A percentile compares a stretch with the other conserved stretches of the same genome.
Conservation (phyloP, 352 stramenopile genomes). For the Halophytophthora batemanensis region DNA sequence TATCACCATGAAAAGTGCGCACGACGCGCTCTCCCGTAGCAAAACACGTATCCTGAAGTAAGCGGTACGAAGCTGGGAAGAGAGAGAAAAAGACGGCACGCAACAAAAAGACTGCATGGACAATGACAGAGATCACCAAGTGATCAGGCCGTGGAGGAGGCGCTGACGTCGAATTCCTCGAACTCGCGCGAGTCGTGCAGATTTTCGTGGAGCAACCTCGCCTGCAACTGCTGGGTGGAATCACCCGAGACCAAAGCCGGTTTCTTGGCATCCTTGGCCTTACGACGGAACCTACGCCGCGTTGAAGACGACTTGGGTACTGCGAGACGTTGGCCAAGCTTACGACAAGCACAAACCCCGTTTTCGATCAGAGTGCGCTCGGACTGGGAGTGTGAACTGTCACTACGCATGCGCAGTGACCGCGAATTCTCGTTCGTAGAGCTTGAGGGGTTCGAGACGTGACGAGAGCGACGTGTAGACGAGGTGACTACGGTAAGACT, state of each 20-base stretch:
- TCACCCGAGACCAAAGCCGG: slow-evolving; percentile 17
- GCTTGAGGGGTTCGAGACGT: slow-evolving; percentile 32
- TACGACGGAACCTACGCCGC: slow-evolving; percentile 35
- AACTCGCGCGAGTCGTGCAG: slow-evolving; percentile 38
- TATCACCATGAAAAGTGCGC: too few relatives aligned
- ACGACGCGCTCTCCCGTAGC: not conserved
- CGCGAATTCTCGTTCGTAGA: slow-evolving; percentile 34
- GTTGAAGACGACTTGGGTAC: slow-evolving; percentile 28
- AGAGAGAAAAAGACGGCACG: not conserved
- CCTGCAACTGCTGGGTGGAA: slow-evolving; percentile 30
- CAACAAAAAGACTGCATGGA: not conserved
- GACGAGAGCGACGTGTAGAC: slow-evolving; percentile 12
- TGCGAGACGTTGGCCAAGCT: slow-evolving; percentile 52
- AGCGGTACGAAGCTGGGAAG: too few relatives aligned
- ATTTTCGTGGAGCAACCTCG: slow-evolving; percentile 42
- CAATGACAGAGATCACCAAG: not conserved
- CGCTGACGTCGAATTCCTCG: slow-evolving; percentile 34
- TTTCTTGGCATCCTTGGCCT: slow-evolving; percentile 24
- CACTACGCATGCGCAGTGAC: slow-evolving; percentile 21
- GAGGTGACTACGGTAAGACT: slow-evolving; percentile 20
- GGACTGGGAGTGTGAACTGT: slow-evolving; percentile 33
- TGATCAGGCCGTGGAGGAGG: slow-evolving; percentile 7
- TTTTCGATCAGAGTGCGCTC: slow-evolving; percentile 42
- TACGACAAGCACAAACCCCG: slow-evolving; percentile 47
- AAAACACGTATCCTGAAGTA: not conserved